These are phyloP conservation scores for Cydonia oblonga DNA, from an alignment of 331 rosid species.

Conservation along the genomic window DNA sequence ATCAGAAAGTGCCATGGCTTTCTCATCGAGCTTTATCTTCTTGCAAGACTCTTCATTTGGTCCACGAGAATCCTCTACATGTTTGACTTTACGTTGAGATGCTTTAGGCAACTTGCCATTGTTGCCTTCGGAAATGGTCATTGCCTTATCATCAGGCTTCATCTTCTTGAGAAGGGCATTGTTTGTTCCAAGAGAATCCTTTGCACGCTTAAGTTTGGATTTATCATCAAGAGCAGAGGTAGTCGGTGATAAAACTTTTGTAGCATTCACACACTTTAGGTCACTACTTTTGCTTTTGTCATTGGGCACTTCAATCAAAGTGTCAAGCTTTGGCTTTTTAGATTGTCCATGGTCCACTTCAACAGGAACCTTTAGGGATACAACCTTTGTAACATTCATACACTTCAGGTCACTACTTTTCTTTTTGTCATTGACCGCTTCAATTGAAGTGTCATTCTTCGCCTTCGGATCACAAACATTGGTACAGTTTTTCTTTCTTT, in stretches of 20 bases:
- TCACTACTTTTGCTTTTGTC: constrained; percentile 9
- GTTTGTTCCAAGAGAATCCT: constrained; percentile 23
- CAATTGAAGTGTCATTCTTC: background rate
- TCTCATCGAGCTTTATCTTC: constrained; percentile 36
- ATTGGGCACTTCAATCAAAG: constrained; percentile 13
- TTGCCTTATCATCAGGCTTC: constrained; percentile 24
- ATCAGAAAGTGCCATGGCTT: constrained; percentile 7
- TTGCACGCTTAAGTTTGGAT: constrained; percentile 10
- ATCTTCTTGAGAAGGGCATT: constrained; percentile 34
- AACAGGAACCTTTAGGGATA: background rate
- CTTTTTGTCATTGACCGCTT: background rate
- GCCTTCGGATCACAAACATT: background rate
- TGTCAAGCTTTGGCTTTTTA: constrained; percentile 29
- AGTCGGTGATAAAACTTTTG: constrained; percentile 7
- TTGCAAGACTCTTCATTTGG: constrained; percentile 25
- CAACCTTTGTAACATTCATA: background rate
- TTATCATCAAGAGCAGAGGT: constrained; percentile 20
- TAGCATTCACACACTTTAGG: constrained; percentile 13
- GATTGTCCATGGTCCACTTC: constrained; percentile 19
- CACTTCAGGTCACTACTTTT: background rate
- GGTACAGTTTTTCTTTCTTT: background rate
- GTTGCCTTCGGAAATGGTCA: constrained; percentile 2
- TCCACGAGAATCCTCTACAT: constrained; percentile 3
- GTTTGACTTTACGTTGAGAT: constrained; percentile 18
- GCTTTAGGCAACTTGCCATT: constrained; percentile 31